Conservation (phyloP, 2,329 filamentous ascomycete genomes). For the Erysiphe pulchra region DNA sequence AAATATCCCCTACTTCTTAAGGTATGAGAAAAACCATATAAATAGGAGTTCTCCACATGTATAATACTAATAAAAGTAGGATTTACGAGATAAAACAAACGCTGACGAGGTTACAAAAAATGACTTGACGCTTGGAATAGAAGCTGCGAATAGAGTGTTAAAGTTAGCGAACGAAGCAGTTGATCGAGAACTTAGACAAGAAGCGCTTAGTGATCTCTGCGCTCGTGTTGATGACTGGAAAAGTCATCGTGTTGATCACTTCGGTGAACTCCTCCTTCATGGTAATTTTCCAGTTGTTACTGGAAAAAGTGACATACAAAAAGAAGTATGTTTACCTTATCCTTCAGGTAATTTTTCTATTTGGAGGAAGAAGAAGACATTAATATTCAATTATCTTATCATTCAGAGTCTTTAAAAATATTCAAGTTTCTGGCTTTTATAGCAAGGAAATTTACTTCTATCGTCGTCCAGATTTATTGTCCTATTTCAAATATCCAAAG, state of each 20-base stretch:
- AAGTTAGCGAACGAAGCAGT: slow-evolving; percentile 77
- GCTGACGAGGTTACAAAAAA: slow-evolving; percentile 41
- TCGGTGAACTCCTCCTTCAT: slow-evolving; percentile 68
- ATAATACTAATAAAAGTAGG: slow-evolving; percentile 21
- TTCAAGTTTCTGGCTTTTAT: slow-evolving; percentile 2
- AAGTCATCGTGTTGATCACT: slow-evolving; percentile 68
- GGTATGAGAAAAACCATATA: slow-evolving; percentile 20
- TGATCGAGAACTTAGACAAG: slow-evolving; percentile 59
- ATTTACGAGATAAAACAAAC: slow-evolving; percentile 63
- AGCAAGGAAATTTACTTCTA: too few species aligned
- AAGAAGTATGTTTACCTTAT: slow-evolving; percentile 26
- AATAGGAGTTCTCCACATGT: background rate
- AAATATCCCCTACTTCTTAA: slow-evolving; percentile 84
- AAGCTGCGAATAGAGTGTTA: slow-evolving; percentile 58
- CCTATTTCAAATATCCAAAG: background rate
- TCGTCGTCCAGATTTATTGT: too few species aligned
- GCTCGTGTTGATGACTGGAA: slow-evolving; percentile 91
- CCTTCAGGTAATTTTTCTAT: background rate
- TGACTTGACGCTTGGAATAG: slow-evolving; percentile 53
- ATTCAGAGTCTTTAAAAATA: too few species aligned
- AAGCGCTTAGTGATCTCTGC: slow-evolving; percentile 62
- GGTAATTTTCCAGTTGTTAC: slow-evolving; percentile 85
- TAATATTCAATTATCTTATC: background rate
- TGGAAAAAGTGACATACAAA: slow-evolving; percentile 67
- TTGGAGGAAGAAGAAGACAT: background rate